These are phyloP conservation scores for Draba incana DNA, from an alignment of 345 rosid genomes.

Conservation along the genomic window DNA sequence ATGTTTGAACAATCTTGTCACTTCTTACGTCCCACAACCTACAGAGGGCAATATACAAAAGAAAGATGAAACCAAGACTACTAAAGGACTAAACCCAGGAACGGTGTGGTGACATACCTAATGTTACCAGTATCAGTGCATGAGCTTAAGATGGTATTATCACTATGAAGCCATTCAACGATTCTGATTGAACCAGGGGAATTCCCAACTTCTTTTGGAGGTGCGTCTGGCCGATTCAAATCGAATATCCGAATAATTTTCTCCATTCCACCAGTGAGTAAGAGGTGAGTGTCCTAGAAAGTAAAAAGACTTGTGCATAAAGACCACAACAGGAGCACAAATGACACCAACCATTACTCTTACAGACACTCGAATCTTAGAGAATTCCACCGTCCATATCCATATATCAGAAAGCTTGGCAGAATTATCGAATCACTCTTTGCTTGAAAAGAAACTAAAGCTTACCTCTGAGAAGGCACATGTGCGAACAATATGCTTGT, in stretches of 20 bases:
- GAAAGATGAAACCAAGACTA: constrained; percentile 16
- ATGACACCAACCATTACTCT: constrained; percentile 6
- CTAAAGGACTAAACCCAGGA: not conserved
- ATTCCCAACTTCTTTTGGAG: constrained; percentile 87
- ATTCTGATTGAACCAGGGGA: constrained; percentile 91
- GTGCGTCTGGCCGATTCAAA: constrained; percentile 80
- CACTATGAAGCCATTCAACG: constrained; percentile 94
- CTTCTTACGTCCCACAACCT: constrained; percentile 96
- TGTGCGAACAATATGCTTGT: constrained; percentile 91
- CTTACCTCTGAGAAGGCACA: constrained; percentile 86
- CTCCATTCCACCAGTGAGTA: constrained; percentile 96
- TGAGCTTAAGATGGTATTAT: constrained; percentile 91
- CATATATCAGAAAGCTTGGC: no score
- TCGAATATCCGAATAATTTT: constrained; percentile 88
- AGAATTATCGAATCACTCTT: constrained; percentile 13
- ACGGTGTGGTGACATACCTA: constrained; percentile 53
- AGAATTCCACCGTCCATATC: constrained; percentile 13
- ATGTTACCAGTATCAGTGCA: constrained; percentile 88
- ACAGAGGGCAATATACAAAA: constrained; percentile 15
- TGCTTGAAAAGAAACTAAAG: constrained; percentile 4
- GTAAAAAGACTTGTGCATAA: not conserved
- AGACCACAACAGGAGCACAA: constrained; percentile 14
- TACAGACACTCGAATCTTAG: no score
- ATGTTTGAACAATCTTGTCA: constrained; percentile 77
- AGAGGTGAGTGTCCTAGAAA: constrained; percentile 76